Conservation (phyloP, 805 yeast species). For the Millerozyma acaciae region DNA sequence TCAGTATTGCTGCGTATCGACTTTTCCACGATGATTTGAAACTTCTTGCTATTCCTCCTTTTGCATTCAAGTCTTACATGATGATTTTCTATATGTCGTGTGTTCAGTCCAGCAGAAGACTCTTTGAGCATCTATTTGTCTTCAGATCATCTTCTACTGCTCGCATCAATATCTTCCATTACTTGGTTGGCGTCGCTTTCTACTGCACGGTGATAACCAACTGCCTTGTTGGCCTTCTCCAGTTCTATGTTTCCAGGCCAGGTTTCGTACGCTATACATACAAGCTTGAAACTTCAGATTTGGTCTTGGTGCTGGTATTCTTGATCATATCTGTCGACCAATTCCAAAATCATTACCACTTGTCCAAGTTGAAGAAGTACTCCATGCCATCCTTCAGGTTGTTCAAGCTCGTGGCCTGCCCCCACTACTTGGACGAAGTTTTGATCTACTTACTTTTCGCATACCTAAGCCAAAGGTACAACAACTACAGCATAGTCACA, state of each 20-base stretch:
- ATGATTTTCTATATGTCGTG: constrained; percentile 21
- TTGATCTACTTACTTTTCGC: constrained; percentile 45
- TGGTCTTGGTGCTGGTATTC: constrained; percentile 32
- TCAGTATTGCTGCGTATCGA: no score
- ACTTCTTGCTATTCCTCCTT: constrained; percentile 1
- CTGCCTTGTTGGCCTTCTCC: constrained; percentile 18
- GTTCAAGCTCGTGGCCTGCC: constrained; percentile 51
- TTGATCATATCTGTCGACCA: constrained; percentile 54
- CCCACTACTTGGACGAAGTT: constrained; percentile 71
- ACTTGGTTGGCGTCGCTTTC: constrained; percentile 58
- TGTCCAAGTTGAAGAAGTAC: constrained; percentile 52
- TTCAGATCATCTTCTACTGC: constrained; percentile 45
- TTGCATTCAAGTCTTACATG: constrained; percentile 2
- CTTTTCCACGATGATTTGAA: no score
- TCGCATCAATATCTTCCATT: constrained; percentile 63
- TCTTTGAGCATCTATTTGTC: constrained; percentile 50
- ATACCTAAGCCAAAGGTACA: constrained; percentile 12
- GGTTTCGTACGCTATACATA: neutral
- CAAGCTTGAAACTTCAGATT: constrained; percentile 17
- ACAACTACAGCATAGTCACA: constrained; percentile 15
- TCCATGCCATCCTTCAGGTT: constrained; percentile 49
- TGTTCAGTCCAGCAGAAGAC: constrained; percentile 54
- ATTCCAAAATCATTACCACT: constrained; percentile 44
- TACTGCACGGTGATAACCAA: constrained; percentile 48
- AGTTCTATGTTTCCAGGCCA: constrained; percentile 7